Percentiles rank a stretch among this genome's conserved stretches.
phyloP scores from a whole-genome alignment of 352 stramenopile species.

The Phytophthora pluvialis region DNA sequence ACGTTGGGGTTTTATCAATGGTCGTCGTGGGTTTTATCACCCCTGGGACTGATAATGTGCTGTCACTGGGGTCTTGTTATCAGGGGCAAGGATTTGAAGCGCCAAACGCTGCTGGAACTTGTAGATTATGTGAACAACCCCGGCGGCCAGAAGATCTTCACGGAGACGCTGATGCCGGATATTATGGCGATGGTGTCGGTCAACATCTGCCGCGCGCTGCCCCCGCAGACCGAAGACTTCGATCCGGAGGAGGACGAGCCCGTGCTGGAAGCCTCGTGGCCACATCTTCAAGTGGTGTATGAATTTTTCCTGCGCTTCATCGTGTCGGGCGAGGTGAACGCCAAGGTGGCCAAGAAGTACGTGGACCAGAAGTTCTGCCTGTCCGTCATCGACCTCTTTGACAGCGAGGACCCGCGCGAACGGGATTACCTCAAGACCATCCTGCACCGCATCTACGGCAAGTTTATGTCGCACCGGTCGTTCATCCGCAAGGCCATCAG shows the following conservation, averaged over 20 bases:
- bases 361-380: conserved; percentile 98
- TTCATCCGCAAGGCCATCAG: conserved; percentile 98
- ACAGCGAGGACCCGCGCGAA: conserved; percentile 97
- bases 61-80: conserved; percentile 2
- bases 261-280: conserved; percentile 97
- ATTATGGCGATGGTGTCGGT: conserved; percentile 93
- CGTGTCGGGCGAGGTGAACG: conserved; percentile 96
- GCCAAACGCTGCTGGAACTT: conserved; percentile 98
- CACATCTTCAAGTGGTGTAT: conserved; percentile 98
- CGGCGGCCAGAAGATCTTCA: conserved; percentile 96
- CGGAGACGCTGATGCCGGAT: conserved; percentile 96
- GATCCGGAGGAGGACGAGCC: conserved; percentile 99
- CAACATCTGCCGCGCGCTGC: conserved; percentile 96
- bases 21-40: conserved; percentile 17
- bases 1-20: conserved; percentile 10
- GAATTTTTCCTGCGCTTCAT: conserved; percentile 99
- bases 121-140: conserved; percentile 99
- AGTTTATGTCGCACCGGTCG: conserved; percentile 98
- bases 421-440: conserved; percentile 99
- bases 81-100: conserved; percentile 96
- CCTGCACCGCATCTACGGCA: conserved; percentile 99
- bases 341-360: conserved; percentile 98
- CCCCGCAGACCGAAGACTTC: conserved; percentile 96
- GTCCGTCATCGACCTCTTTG: conserved; percentile 94
- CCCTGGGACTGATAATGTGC: background rate